Base-by-base conservation (phyloP, 257 asterid species). In the Euphrasia confusa region DNA sequence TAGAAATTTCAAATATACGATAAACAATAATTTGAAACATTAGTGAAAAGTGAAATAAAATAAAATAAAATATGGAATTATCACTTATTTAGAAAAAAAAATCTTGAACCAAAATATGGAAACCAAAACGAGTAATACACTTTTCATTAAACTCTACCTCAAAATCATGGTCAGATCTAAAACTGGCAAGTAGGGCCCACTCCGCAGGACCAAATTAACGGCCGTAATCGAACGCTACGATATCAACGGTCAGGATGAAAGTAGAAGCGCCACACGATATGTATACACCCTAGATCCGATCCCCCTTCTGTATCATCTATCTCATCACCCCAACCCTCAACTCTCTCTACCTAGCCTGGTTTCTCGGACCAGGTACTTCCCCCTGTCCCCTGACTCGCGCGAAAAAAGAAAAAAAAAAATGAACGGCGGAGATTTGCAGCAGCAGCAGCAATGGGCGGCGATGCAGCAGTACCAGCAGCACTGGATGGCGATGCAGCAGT, bases 401-500 rank as follows among this genome's bases (percentile, higher is more conserved):
- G 60, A 26, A 33, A 62, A 54, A 48, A 18, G 2, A 14, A 57
- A 13, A n/a, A 18, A n/a, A 27, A 54, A 0, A 27, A 85, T 80
- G 88, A 85, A 80, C 86, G 84, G 90, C 56, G 95, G 88, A 75
- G 96, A 85, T 75, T 71, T 74, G 76, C 81, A 72, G 0, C 80
- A 76, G 2, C 79, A 67, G 15, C 80, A 81, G 61, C 90, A 84
- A 47, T 84, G 90, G 93, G 56, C 71, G 75, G 91, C 87, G 80
- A 86, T 86, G 91, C 95, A 86, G 76, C 82, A 86, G 57, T 78
- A 84, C 57, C 93, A 73, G 68, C 81, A 84, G 64, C 92, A 85
- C 48, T 84, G 88, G 95, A 77, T 81, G 94, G 84, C 91, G 94
- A 81, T 73, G 95, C 92, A 83, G 77, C 92, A 83, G 78, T 81